These are phyloP conservation scores for Yamadazyma trypodendri DNA, from an alignment of 1,139 yeast genomes.

Conservation along the genomic window DNA sequence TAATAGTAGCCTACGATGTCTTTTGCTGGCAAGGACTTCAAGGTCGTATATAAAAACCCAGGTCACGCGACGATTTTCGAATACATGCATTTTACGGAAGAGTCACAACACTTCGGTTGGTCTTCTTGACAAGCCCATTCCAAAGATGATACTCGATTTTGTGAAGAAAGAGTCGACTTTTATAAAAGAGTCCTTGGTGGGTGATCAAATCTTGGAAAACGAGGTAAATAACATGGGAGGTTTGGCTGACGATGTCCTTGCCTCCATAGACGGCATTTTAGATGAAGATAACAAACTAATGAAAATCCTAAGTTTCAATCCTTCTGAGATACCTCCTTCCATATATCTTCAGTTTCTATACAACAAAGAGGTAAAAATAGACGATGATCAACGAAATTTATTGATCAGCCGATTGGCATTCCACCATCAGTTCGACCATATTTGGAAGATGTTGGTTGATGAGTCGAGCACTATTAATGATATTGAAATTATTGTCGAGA, in stretches of 20 bases:
- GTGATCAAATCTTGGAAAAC: constrained; percentile 2
- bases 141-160: constrained; percentile 14
- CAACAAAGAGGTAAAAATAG: constrained; percentile 19
- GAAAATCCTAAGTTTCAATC: constrained; percentile 32
- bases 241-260: constrained; percentile 7
- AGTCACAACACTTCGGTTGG: not conserved
- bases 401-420: constrained; percentile 28
- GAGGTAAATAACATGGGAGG: not conserved
- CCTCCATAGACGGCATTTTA: constrained; percentile 18
- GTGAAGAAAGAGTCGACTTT: constrained; percentile 17
- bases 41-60: not conserved
- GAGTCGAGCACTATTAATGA: constrained; percentile 33
- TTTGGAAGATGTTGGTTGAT: constrained; percentile 33
- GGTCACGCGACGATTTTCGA: constrained; percentile 1
- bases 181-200: constrained; percentile 12
- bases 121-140: constrained; percentile 7
- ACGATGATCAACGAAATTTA: constrained; percentile 21
- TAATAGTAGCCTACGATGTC: not conserved
- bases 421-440: constrained; percentile 28
- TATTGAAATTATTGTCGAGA: constrained; percentile 36
- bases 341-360: constrained; percentile 26
- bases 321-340: constrained; percentile 30
- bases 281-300: constrained; percentile 32
- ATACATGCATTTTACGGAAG: not conserved
- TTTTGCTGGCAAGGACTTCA: not conserved